Evolutionary conservation across 805 yeast genomes (phyloP), one percentile per base, ranked within the genome.

Genomic region (Saccharomycopsis schoenii): DNA sequence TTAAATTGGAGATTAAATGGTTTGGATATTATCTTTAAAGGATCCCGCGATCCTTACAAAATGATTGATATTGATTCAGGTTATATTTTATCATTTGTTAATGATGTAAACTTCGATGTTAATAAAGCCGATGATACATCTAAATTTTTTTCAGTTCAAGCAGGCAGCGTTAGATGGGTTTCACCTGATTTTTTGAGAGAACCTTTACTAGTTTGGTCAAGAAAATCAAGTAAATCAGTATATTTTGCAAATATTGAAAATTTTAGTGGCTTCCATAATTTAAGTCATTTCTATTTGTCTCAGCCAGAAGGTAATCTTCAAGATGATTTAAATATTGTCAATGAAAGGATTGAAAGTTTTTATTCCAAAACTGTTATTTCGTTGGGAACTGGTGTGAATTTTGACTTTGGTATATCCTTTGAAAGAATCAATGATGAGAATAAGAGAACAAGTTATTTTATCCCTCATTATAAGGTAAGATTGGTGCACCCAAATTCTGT

Each of bases 1-100:
- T 72, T 85, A 59, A 68, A 73, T 15, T 80, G 88, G 78, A 72
- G 72, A 1, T 71, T 80, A 24, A 74, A 79, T 1, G 80, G 83
- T 12, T 75, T 88, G 54, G 80, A 83, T 61, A 78, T 86, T 6
- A 78, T 83, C 1, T 75, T 86, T 67, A 88, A 89, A 68, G 94
- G 96, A 0, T 82, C 93, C 0, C 77, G 84, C 59, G 85, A 86
- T 67, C 98, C 98, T 0, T 91, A 91, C 69, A 76, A 80, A 52
- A 70, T 93, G 52, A 79, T 86, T 41, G 86, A 83, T 4, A 74
- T 76, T 1, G 77, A 87, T 29, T 80, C 96, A 0, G 98, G 98
- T 0, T 91, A 89, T 68, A 77, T 88, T 1, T 74, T 93, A 56
- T 80, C 84, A 2, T 91, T 96, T 78, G 77, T 79, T 55, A 80